Base-by-base conservation (phyloP, 2,329 filamentous ascomycete genomes). In the Alternaria postmessia region DNA sequence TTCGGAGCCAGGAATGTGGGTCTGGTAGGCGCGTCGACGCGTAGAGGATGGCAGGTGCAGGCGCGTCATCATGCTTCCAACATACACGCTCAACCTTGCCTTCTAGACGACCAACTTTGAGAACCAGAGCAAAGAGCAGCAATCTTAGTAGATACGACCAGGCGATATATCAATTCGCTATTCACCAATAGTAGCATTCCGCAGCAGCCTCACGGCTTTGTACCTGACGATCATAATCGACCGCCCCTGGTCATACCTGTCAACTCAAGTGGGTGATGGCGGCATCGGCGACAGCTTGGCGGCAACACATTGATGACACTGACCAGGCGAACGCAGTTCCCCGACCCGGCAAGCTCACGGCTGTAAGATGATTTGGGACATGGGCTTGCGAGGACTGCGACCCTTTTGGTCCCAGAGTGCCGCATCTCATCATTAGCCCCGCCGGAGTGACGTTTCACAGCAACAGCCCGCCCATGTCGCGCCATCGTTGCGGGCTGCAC, bases 391-490 rank as follows among this genome's bases (percentile, higher is more conserved):
- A 60, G 51, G 47, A 62, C 59, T 74, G 74, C 68, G 67, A 76
- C 74, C 65, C 38, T 44, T 56, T 34, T 51, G 63, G 74, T 76
- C 38, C 39, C 39, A 42, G 39, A 42, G 39, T 24, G 39, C 20
- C 70, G 70, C 73, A 75, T 72, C 52, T 36, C 71, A 67, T 74
- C 54, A n/a, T 58, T 52, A 58, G 58, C 54, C 54, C 54, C 62
- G 59, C 69, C 67, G 56, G 64, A 59, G 65, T 63, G 64, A 65
- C 60, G 74, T 76, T 75, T 76, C 73, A 75, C 52, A 62, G 61
- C 56, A 42, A 51, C 47, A 57, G 51, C 51, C 42, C 42, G 67
- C 56, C 66, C 70, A 54, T 67, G 67, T 60, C 60, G 52, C 57
- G 22, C 61, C 58, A 51, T 58, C 30, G 53, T 43, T 54, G 51